Evolutionary conservation across 768 basidiomycete species (phyloP).

Genomic region (Suillus occidentalis): DNA sequence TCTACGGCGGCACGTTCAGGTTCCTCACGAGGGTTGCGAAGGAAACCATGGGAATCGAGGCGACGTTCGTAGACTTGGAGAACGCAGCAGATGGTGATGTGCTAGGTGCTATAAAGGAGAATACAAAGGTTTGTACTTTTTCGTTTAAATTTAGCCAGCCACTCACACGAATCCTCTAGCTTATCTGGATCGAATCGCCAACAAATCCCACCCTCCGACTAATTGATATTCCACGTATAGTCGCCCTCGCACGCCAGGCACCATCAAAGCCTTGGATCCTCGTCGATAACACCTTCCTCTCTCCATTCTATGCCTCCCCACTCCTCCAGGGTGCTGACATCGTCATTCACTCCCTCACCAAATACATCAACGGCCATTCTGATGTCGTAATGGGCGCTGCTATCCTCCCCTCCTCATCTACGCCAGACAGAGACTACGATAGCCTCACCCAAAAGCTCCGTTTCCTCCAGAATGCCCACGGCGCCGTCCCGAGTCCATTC

Average conservation of each 20-base stretch:
- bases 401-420: conserved; percentile 52
- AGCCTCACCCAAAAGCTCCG: conserved; percentile 56
- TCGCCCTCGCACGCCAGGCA: conserved; percentile 63
- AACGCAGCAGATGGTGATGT: conserved; percentile 63
- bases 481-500: conserved; percentile 80
- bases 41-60: conserved; percentile 50
- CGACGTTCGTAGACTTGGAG: conserved; percentile 63
- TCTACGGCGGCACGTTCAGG: conserved; percentile 91
- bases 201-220: conserved; percentile 93
- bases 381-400: conserved; percentile 91
- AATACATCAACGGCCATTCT: conserved; percentile 93
- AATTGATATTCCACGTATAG: conserved; percentile 75
- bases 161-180: conserved; percentile 39
- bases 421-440: conserved; percentile 34
- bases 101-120: conserved; percentile 60
- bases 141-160: background rate
- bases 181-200: conserved; percentile 94
- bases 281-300: conserved; percentile 94
- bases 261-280: conserved; percentile 41
- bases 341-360: conserved; percentile 80
- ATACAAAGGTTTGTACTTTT: conserved; percentile 69
- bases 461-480: conserved; percentile 89
- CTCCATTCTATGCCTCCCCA: conserved; percentile 88
- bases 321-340: conserved; percentile 84
- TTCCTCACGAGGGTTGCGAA: conserved; percentile 70